These are phyloP conservation scores for Citrus cavaleriei DNA, from an alignment of 345 rosid genomes.

Conservation along the genomic window DNA sequence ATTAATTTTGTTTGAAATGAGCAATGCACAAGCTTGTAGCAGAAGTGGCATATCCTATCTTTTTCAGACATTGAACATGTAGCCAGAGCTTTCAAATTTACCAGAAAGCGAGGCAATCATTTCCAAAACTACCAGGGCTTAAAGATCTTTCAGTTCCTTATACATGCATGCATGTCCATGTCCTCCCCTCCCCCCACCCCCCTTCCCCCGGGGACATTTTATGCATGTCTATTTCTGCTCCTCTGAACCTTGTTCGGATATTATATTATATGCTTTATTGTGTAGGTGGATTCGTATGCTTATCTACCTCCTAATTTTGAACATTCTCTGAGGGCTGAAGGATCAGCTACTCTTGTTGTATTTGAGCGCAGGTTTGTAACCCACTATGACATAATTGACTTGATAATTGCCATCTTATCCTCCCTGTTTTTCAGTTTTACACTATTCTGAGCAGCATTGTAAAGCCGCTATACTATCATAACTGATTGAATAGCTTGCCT, in stretches of 20 bases:
- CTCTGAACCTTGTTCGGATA: not conserved
- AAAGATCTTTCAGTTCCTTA: not conserved
- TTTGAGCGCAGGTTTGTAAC: slow-evolving; percentile 64
- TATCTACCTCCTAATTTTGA: slow-evolving; percentile 74
- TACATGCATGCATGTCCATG: not conserved
- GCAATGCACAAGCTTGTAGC: not conserved
- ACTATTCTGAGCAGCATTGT: not conserved
- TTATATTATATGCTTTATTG: slow-evolving; percentile 2
- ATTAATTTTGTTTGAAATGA: not conserved
- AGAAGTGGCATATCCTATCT: not conserved
- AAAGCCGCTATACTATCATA: not conserved
- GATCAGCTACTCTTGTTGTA: slow-evolving; percentile 63
- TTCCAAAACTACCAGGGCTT: not conserved
- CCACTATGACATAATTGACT: not conserved
- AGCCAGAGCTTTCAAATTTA: not conserved
- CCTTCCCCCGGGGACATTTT: not conserved
- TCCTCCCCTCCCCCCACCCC: no score
- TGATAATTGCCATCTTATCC: not conserved
- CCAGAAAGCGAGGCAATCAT: not conserved
- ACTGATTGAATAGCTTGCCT: not conserved
- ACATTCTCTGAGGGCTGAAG: slow-evolving; percentile 51
- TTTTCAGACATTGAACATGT: not conserved
- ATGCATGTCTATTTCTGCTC: not conserved
- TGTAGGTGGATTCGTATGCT: slow-evolving; percentile 85
- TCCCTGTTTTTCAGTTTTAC: slow-evolving; percentile 8